Conservation (phyloP, 805 yeast genomes). For the Ogataea chonburiensis region DNA sequence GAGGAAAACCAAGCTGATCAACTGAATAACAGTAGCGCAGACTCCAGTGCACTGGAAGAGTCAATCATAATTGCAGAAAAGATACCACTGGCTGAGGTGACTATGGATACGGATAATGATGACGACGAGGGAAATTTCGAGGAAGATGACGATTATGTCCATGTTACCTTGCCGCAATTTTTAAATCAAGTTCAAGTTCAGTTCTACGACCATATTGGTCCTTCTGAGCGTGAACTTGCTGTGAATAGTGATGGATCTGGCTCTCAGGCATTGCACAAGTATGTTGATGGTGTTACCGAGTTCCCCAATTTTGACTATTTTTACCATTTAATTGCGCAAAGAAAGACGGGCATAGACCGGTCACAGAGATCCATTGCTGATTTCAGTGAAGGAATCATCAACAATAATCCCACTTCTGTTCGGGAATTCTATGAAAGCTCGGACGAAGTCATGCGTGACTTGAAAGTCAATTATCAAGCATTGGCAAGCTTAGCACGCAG, state of each 20-base stretch:
- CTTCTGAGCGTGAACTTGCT: constrained; percentile 29
- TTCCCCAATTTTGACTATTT: constrained; percentile 32
- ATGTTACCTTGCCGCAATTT: constrained; percentile 29
- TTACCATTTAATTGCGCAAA: constrained; percentile 31
- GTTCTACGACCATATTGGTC: constrained; percentile 33
- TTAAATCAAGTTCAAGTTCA: constrained; percentile 31
- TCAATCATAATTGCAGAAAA: constrained; percentile 29
- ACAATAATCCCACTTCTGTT: constrained; percentile 33
- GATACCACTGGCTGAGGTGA: constrained; percentile 33
- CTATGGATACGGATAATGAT: constrained; percentile 21
- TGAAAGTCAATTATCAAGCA: constrained; percentile 32
- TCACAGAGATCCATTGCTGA: constrained; percentile 28
- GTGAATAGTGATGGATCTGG: constrained; percentile 12
- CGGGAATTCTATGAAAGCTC: constrained; percentile 32
- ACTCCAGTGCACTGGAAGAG: constrained; percentile 19
- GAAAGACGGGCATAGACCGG: constrained; percentile 27
- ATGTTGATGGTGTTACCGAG: constrained; percentile 29
- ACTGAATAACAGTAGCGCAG: constrained; percentile 9
- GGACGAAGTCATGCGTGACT: constrained; percentile 24
- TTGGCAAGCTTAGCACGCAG: constrained; percentile 32
- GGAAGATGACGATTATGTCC: constrained; percentile 28
- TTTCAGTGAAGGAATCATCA: constrained; percentile 30
- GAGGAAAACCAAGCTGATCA: constrained; percentile 2
- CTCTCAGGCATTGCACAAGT: constrained; percentile 26
- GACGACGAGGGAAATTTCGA: constrained; percentile 24